These are phyloP conservation scores for Irpex lacteus DNA, from an alignment of 1,284 basidiomycete genomes.

Conservation along the genomic window DNA sequence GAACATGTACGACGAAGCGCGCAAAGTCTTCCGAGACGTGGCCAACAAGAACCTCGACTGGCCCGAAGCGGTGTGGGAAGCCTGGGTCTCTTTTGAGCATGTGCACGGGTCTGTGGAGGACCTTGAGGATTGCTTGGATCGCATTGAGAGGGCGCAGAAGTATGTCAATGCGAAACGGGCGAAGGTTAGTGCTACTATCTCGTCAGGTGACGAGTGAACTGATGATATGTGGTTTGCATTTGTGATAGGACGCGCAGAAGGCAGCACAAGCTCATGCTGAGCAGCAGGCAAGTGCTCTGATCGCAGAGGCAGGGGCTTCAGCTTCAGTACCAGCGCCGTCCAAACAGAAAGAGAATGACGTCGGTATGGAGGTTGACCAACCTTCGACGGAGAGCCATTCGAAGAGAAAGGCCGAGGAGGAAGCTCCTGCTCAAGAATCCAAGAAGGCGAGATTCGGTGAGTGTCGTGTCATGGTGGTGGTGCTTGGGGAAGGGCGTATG, in stretches of 20 bases:
- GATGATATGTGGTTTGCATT: neutral
- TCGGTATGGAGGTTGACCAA: slow-evolving; percentile 53
- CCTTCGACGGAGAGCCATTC: slow-evolving; percentile 34
- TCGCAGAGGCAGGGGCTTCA: slow-evolving; percentile 22
- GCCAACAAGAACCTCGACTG: slow-evolving; percentile 79
- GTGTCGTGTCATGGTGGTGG: slow-evolving; percentile 15
- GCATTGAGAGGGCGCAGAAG: slow-evolving; percentile 63
- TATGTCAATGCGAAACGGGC: slow-evolving; percentile 63
- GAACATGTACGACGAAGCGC: slow-evolving; percentile 62
- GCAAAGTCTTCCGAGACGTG: slow-evolving; percentile 63
- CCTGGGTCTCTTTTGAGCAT: slow-evolving; percentile 86
- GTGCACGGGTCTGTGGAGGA: slow-evolving; percentile 72
- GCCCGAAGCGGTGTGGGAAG: slow-evolving; percentile 90
- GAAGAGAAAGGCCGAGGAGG: slow-evolving; percentile 67
- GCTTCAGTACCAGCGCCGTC: no score
- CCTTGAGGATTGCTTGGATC: slow-evolving; percentile 65
- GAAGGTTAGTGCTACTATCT: slow-evolving; percentile 44
- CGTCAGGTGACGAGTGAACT: no score
- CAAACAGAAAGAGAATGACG: no score
- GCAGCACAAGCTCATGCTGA: slow-evolving; percentile 44
- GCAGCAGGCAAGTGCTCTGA: slow-evolving; percentile 37
- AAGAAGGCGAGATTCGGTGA: slow-evolving; percentile 65
- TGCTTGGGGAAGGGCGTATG: no score
- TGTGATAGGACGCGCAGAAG: neutral
- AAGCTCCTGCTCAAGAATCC: slow-evolving; percentile 33